Evolutionary conservation across 2,329 filamentous ascomycete genomes (phyloP).

Genomic region (Sporothrix pseudoabietina): DNA sequence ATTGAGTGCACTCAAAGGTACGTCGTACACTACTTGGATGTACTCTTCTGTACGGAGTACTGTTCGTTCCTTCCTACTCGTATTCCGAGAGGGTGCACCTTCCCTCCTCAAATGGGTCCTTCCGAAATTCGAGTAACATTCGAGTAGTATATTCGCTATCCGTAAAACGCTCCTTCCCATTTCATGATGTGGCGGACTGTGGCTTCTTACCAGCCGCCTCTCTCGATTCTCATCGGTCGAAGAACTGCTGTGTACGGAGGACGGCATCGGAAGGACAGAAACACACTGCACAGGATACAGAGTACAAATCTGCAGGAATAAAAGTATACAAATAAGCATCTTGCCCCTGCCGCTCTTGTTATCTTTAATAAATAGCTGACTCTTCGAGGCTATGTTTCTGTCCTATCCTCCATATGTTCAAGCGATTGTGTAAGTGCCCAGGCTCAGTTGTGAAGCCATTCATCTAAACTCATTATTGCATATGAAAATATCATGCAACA

Average conservation of each 20-base stretch:
- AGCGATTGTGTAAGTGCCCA: not conserved
- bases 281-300: not conserved
- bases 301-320: not conserved
- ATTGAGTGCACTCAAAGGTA: not conserved
- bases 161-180: constrained; percentile 5
- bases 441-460: not conserved
- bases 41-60: too few relatives aligned
- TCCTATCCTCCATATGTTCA: not conserved
- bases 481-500: not conserved
- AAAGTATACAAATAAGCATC: not conserved
- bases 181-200: constrained; percentile 5
- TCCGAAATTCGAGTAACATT: too few relatives aligned
- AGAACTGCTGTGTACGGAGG: constrained; percentile 1
- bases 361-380: too few relatives aligned
- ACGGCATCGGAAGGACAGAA: not conserved
- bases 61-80: not conserved
- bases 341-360: not conserved
- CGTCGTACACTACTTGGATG: too few relatives aligned
- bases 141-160: not conserved
- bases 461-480: not conserved
- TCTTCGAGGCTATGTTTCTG: too few relatives aligned
- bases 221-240: not conserved
- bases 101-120: not conserved
- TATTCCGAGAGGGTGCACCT: not conserved
- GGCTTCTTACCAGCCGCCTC: not conserved